Conservation (phyloP, 2,329 filamentous ascomycete genomes). For the Cladosporium sp. region DNA sequence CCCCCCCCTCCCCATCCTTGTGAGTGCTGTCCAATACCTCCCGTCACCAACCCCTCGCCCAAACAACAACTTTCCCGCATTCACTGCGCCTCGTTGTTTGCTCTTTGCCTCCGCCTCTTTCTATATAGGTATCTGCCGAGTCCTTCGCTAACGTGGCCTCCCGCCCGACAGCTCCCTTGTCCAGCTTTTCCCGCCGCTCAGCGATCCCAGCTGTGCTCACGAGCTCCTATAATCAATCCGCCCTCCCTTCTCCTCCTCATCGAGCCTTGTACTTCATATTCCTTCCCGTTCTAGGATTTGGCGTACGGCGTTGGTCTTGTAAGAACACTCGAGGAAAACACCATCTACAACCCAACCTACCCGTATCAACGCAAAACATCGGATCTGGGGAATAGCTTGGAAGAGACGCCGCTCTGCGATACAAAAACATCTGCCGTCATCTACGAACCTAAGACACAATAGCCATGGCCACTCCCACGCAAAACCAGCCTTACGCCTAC, state of each 20-base stretch:
- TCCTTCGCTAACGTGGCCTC: slow-evolving; percentile 10
- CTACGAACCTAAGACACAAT: too few species aligned
- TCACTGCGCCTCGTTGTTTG: slow-evolving; percentile 5
- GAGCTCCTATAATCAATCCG: slow-evolving; percentile 2
- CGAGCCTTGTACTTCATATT: slow-evolving; percentile 12
- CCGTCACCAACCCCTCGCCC: neutral
- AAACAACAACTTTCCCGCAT: neutral
- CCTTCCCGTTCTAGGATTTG: slow-evolving; percentile 6
- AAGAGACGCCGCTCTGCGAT: neutral
- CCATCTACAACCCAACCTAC: too few species aligned
- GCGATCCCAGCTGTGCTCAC: neutral
- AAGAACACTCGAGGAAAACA: slow-evolving; percentile 6
- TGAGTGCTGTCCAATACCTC: neutral
- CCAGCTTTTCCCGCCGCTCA: neutral
- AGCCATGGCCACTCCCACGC: slow-evolving; percentile 29
- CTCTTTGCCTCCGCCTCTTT: too few species aligned
- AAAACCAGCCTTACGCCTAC: slow-evolving; percentile 26
- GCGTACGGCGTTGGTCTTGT: slow-evolving; percentile 13
- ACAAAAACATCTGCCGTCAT: too few species aligned
- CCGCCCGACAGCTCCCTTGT: slow-evolving; percentile 4
- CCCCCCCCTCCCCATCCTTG: slow-evolving; percentile 8
- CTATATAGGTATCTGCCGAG: too few species aligned
- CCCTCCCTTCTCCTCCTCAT: neutral
- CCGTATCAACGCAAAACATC: neutral
- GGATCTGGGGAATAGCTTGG: slow-evolving; percentile 4